Conservation (phyloP, 2,329 filamentous ascomycete species). For the Fusarium buxicola region DNA sequence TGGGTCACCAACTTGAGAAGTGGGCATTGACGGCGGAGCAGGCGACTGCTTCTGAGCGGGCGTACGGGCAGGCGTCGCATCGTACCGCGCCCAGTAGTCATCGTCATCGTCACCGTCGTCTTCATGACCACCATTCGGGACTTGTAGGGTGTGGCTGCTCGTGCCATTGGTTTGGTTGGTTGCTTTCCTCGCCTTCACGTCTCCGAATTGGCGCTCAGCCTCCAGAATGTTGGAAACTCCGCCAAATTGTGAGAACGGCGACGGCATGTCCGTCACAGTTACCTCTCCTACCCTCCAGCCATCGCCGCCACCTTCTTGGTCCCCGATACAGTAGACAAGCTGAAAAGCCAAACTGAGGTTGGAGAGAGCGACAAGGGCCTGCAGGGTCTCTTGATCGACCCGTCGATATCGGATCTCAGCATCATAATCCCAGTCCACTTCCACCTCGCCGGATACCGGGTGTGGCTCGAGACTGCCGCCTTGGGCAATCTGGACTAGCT, state of each 20-base stretch:
- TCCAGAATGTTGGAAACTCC: slow-evolving; percentile 65
- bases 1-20: slow-evolving; percentile 38
- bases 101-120: slow-evolving; percentile 77
- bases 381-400: slow-evolving; percentile 80
- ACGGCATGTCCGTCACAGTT: slow-evolving; percentile 66
- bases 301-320: slow-evolving; percentile 69
- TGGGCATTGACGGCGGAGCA: slow-evolving; percentile 59
- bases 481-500: slow-evolving; percentile 70
- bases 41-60: slow-evolving; percentile 72
- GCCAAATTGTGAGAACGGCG: slow-evolving; percentile 66
- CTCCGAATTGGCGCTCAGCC: slow-evolving; percentile 68
- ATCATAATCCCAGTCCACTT: slow-evolving; percentile 76
- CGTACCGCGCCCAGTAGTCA: slow-evolving; percentile 84
- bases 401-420: slow-evolving; percentile 72
- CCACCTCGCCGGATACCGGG: slow-evolving; percentile 82
- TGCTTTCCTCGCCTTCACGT: slow-evolving; percentile 46
- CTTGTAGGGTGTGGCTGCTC: slow-evolving; percentile 27
- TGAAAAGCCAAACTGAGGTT: slow-evolving; percentile 73
- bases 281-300: slow-evolving; percentile 82
- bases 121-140: slow-evolving; percentile 28
- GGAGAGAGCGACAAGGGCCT: slow-evolving; percentile 71
- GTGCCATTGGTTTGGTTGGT: slow-evolving; percentile 25
- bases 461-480: slow-evolving; percentile 79
- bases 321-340: slow-evolving; percentile 76
- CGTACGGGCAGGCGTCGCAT: slow-evolving; percentile 74